Base-by-base conservation (phyloP, 257 asterid species). In the Linaria vulgaris region DNA sequence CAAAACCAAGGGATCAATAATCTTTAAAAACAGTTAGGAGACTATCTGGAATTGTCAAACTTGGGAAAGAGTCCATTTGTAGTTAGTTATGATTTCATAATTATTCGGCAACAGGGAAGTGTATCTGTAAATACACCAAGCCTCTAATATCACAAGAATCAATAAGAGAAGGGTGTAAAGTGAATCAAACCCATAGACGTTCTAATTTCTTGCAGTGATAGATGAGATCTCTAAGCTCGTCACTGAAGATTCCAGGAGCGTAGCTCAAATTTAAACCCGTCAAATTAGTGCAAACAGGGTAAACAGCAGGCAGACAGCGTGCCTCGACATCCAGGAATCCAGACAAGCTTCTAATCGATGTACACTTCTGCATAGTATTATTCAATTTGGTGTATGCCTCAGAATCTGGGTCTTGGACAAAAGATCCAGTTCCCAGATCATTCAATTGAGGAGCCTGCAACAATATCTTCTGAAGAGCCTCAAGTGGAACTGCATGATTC, bases 341-440 rank as follows among this genome's bases (percentile, higher is more conserved):
- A 0, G 97, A 87, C 83, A 90, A 73, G 77, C 87, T 87, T 80
- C 82, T 78, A 60, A 87, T 60, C 0, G 88, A 82, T 38, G 73
- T 72, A 59, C 87, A 76, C 66, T 77, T 81, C 72, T 59, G 74
- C 55, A 87, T 53, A 37, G 75, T 76, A 34, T 60, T 72, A 63
- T 72, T 75, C 69, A 86, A 59, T 61, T 84, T 86, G 39, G 12
- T 51, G 67, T 45, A 72, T 14, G 80, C 54, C 76, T 90, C 91
- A 7, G 85, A 75, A 47, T 69, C 78, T 0, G 95, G 85, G 51
- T 81, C 87, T 10, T 71, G 72, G 67, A 69, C 67, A 56, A 85
- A 90, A 10, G 90, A 71, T n/a, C 95, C 96, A 0, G 84, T 76
- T 41, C 97, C 96, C 37, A 90, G 77, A 74, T 90, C 96, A 43